Conservation (phyloP, 257 asterid genomes). For the Solanum appendiculatum region DNA sequence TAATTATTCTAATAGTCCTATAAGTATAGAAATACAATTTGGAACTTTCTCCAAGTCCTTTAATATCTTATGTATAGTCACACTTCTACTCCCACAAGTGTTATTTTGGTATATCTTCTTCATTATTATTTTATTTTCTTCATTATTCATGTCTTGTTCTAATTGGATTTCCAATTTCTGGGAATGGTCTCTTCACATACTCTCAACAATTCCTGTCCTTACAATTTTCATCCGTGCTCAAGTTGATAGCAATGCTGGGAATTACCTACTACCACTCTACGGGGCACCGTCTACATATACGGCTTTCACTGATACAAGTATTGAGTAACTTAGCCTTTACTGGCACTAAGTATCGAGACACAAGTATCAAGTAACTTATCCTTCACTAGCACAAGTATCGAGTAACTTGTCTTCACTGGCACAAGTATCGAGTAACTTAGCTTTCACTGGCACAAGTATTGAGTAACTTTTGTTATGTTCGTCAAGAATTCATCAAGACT, state of each 20-base stretch:
- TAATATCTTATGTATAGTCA: background rate
- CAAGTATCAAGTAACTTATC: no score
- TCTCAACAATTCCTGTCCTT: background rate
- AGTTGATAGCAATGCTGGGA: background rate
- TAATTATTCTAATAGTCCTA: background rate
- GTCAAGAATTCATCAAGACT: background rate
- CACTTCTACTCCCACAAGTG: background rate
- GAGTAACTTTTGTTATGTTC: background rate
- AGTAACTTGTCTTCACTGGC: no score
- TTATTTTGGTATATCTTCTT: background rate
- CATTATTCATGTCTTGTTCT: background rate
- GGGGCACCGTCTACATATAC: background rate
- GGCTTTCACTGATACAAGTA: fast-evolving
- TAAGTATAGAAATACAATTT: no score
- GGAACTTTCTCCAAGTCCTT: background rate
- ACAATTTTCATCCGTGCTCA: background rate
- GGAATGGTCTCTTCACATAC: background rate
- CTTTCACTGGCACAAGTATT: no score
- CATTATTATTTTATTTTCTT: background rate
- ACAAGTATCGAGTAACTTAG: no score
- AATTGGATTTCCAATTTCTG: background rate
- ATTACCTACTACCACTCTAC: background rate
- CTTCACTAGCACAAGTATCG: no score
- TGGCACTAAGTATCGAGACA: no score
- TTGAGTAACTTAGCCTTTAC: no score